A percentile compares a stretch with the other conserved stretches of the same genome.
Evolutionary conservation across 805 yeast genomes (phyloP).

Genomic region (Wickerhamiella lipophila): DNA sequence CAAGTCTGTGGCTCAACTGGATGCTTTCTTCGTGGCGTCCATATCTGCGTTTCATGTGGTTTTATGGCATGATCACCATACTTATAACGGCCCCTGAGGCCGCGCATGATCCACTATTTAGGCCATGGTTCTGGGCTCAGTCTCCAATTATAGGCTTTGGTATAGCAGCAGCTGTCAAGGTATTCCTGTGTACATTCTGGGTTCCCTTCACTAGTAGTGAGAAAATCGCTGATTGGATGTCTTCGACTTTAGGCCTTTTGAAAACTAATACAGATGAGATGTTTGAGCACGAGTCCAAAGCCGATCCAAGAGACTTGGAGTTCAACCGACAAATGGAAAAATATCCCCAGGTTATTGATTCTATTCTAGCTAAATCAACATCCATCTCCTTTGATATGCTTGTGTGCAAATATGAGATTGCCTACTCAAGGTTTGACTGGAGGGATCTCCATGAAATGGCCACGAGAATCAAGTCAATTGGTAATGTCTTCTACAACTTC

Average conservation of each 20-base stretch:
- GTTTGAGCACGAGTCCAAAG: background rate
- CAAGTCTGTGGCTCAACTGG: conserved; percentile 12
- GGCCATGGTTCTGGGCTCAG: conserved; percentile 17
- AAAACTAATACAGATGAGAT: background rate
- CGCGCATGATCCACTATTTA: conserved; percentile 22
- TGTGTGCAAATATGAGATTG: conserved; percentile 8
- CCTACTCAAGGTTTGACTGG: conserved; percentile 11
- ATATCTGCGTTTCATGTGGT: conserved; percentile 16
- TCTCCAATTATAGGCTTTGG: conserved; percentile 21
- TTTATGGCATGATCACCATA: conserved; percentile 21
- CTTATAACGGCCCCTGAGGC: conserved; percentile 19
- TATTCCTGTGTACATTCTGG: conserved; percentile 15
- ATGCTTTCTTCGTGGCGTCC: conserved; percentile 4
- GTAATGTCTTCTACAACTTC: conserved; percentile 5
- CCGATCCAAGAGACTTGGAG: conserved; percentile 17
- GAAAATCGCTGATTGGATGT: background rate
- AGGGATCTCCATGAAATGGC: conserved; percentile 8
- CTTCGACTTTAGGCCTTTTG: background rate
- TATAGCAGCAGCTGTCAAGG: conserved; percentile 17
- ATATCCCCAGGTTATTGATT: background rate
- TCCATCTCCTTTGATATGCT: background rate
- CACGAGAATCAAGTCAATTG: conserved; percentile 1
- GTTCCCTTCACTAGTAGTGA: conserved; percentile 8
- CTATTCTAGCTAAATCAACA: background rate
- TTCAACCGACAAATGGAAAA: background rate